A percentile compares a stretch with the other conserved stretches of the same genome.
Evolutionary conservation across 768 basidiomycete species (phyloP).

Genomic region (Psilocybe sp.): DNA sequence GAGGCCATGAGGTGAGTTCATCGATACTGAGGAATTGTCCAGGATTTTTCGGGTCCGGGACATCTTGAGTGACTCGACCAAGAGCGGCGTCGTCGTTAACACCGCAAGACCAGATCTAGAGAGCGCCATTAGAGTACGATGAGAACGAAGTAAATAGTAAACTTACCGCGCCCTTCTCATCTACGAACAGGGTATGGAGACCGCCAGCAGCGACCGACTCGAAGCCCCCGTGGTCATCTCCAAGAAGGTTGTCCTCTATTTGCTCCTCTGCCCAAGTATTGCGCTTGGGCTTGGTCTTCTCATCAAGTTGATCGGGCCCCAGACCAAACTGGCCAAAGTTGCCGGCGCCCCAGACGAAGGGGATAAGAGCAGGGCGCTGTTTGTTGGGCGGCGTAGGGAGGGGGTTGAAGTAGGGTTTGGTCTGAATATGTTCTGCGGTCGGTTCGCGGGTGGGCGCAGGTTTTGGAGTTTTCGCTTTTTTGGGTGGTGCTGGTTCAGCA

Average conservation of each 20-base stretch:
- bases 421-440: conserved; percentile 22
- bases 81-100: conserved; percentile 89
- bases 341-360: conserved; percentile 89
- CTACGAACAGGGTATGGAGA: conserved; percentile 84
- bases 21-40: conserved; percentile 54
- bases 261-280: conserved; percentile 77
- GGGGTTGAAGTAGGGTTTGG: conserved; percentile 61
- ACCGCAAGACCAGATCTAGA: conserved; percentile 83
- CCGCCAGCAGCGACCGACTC: conserved; percentile 83
- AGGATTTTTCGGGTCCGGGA: conserved; percentile 61
- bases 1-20: conserved; percentile 53
- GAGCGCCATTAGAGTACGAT: conserved; percentile 5
- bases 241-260: conserved; percentile 70
- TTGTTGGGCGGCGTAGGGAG: conserved; percentile 58
- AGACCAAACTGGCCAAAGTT: conserved; percentile 96
- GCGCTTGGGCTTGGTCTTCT: conserved; percentile 73
- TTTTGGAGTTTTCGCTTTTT: conserved; percentile 18
- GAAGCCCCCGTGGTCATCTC: conserved; percentile 72
- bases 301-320: conserved; percentile 70
- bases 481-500: neutral
- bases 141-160: conserved; percentile 2
- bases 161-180: conserved; percentile 87
- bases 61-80: conserved; percentile 67
- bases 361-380: conserved; percentile 60
- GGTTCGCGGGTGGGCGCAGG: conserved; percentile 19